Evolutionary conservation across 2,329 filamentous ascomycete genomes (phyloP).

Genomic region (Paracorniculantispora psalliotae): DNA sequence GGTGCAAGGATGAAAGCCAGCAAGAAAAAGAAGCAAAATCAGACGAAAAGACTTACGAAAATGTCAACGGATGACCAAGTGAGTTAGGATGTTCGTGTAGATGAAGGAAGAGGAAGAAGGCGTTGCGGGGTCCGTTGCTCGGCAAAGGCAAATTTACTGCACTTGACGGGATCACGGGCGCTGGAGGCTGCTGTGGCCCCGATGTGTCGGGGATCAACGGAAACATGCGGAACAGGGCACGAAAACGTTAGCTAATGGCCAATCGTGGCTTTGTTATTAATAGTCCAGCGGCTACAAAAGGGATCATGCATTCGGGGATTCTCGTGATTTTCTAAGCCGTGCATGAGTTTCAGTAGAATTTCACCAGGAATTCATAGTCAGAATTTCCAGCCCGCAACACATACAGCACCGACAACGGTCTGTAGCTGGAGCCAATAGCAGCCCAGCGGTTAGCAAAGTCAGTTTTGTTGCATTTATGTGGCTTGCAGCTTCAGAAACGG

Average conservation of each 20-base stretch:
- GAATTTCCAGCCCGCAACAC: neutral
- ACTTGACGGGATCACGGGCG: slow-evolving; percentile 7
- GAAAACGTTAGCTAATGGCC: slow-evolving; percentile 9
- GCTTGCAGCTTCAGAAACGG: neutral
- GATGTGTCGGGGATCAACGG: slow-evolving; percentile 3
- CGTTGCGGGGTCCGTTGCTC: slow-evolving; percentile 1
- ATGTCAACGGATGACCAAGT: neutral
- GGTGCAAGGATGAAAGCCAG: neutral
- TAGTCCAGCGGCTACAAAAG: neutral
- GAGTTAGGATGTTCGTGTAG: neutral
- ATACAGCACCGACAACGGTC: neutral
- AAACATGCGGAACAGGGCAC: slow-evolving; percentile 12
- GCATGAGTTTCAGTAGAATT: neutral
- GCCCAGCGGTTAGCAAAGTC: neutral
- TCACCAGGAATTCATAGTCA: neutral
- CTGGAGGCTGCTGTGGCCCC: neutral
- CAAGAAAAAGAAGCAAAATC: neutral
- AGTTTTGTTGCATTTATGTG: neutral
- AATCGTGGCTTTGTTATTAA: neutral
- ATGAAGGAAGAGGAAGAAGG: neutral
- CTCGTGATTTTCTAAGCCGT: no score
- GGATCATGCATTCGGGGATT: no score
- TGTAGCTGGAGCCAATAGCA: neutral
- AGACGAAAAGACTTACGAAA: neutral
- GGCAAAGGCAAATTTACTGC: neutral